phyloP scores from a whole-genome alignment of 192 early-diverging fungal genomes.

The Kappamyces sp. region DNA sequence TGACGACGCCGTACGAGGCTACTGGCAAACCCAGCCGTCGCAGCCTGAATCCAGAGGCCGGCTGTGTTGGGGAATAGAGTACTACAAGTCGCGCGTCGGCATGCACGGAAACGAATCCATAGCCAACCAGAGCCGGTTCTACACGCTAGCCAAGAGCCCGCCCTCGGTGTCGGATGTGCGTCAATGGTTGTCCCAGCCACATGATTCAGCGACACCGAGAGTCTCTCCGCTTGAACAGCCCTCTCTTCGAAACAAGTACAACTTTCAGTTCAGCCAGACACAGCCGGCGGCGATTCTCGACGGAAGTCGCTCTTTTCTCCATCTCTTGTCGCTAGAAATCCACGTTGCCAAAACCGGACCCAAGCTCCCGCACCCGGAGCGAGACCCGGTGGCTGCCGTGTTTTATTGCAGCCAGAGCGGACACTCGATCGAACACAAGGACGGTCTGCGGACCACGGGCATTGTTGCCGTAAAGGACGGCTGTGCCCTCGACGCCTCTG shows the following conservation, averaged over 20 bases:
- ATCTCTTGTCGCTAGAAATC: constrained; percentile 58
- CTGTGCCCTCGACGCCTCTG: constrained; percentile 24
- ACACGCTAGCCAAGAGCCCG: too few relatives aligned
- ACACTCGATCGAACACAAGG: constrained; percentile 36
- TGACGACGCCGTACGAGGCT: not conserved
- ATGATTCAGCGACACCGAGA: too few relatives aligned
- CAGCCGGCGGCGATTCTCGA: constrained; percentile 27
- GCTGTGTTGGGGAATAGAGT: not conserved
- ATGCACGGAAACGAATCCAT: not conserved
- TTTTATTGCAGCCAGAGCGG: constrained; percentile 62
- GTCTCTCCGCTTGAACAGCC: too few relatives aligned
- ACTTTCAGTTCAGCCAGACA: not conserved
- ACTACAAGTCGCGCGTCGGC: not conserved
- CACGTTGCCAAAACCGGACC: constrained; percentile 42
- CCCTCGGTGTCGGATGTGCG: too few relatives aligned
- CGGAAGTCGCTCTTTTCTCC: constrained; percentile 38
- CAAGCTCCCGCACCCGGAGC: constrained; percentile 60
- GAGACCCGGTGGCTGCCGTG: constrained; percentile 53
- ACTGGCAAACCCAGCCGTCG: not conserved
- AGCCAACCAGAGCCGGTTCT: not conserved
- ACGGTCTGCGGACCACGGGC: constrained; percentile 42
- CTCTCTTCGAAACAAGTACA: not conserved
- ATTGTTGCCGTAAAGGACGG: constrained; percentile 36
- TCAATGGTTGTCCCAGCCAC: too few relatives aligned
- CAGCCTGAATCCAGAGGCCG: not conserved